Evolutionary conservation across 208 protist genomes (phyloP), one percentile per base, ranked within the genome.

Genomic region (Leishmania guyanensis): DNA sequence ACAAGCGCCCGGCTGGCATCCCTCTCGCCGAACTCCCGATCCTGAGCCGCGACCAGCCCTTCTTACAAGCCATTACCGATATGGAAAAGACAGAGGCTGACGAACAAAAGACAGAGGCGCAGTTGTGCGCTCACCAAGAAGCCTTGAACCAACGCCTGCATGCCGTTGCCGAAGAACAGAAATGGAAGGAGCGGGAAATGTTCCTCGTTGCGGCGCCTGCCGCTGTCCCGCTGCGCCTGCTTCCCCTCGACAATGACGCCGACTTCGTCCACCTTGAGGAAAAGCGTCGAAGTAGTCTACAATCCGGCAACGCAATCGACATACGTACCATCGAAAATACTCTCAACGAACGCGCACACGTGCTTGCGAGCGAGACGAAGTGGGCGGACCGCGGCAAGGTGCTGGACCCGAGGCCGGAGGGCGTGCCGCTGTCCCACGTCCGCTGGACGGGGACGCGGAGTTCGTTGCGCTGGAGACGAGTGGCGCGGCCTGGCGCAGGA

Each of bases 281-380:
- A 0, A 26, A 78, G 51, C 70, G 75, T 14, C 85, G 86, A 12
- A 39, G 26, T 3, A 39, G 76, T 17, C 71, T 83, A 0, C 69
- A 78, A n/a, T 68, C 86, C 5, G 62, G 60, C 50, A 0, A 0
- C 0, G 43, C 56, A 2, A 12, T 64, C 2, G 16, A 71, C 3
- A 65, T 54, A 0, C 66, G 22, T 0, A 5, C 20, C 43, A 77
- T 87, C 33, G 89, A 95, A 75, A 60, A 82, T 29, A 78, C 82
- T 56, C 86, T 96, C 73, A 92, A 90, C 70, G 75, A 85, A 43
- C 86, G 89, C 56, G 89, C 81, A 86, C n/a, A n/a, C n/a, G n/a
- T n/a, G n/a, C n/a, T n/a, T n/a, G n/a, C n/a, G n/a, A n/a, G n/a
- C n/a, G n/a, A n/a, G n/a, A n/a, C n/a, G n/a, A n/a, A n/a, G n/a